phyloP scores from a whole-genome alignment of 495 filamentous ascomycete species.

The Parachaetomium inaequale region DNA sequence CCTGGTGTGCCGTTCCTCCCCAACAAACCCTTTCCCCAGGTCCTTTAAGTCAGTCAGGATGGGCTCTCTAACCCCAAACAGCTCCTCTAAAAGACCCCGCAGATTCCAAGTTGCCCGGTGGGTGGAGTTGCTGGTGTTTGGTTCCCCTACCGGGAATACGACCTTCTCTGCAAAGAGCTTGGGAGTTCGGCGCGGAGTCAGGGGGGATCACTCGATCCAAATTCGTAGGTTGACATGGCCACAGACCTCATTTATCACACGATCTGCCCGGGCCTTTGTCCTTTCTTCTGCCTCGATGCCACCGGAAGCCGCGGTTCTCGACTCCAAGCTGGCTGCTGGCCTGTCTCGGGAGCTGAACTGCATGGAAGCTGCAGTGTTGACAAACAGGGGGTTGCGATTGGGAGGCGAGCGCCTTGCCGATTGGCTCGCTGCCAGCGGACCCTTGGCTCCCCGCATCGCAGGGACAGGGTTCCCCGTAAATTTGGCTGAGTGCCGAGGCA shows the following conservation, averaged over 20 bases:
- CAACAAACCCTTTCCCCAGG: not conserved
- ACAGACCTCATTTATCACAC: too few relatives aligned
- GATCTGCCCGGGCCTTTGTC: too few relatives aligned
- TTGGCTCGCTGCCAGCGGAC: conserved; percentile 7
- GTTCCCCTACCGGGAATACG: not conserved
- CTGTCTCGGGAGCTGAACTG: not conserved
- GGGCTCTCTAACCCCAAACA: not conserved
- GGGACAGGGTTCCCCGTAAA: conserved; percentile 19
- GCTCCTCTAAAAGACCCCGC: conserved; percentile 3
- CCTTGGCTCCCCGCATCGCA: conserved; percentile 22
- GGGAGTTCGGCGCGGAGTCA: too few relatives aligned
- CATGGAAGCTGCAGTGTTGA: not conserved
- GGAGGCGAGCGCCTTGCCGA: not conserved
- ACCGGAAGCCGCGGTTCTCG: not conserved
- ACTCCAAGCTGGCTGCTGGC: not conserved
- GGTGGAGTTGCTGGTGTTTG: not conserved
- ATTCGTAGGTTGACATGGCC: too few relatives aligned
- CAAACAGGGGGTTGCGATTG: not conserved
- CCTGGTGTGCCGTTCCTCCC: not conserved
- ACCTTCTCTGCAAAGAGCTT: not conserved
- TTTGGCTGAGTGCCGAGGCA: conserved; percentile 19
- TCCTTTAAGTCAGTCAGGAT: not conserved
- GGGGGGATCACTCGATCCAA: too few relatives aligned
- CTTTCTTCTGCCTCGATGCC: not conserved
- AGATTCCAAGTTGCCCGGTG: not conserved